Base-by-base conservation (phyloP, 2,329 filamentous ascomycete species). In the Rhynchosporium secalis region DNA sequence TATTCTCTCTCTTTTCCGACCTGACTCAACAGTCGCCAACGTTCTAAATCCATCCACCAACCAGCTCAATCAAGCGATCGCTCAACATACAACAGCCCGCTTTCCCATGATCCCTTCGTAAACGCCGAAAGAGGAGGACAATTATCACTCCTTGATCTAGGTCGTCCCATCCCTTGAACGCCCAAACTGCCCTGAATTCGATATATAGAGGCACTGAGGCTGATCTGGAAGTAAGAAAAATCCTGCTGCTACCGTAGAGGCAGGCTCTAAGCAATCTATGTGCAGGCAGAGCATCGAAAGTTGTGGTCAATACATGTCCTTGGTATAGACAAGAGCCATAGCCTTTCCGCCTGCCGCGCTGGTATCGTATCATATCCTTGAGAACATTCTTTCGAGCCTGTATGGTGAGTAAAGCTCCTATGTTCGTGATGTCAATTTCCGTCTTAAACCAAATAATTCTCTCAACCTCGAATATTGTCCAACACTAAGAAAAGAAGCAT, bases 401-500 rank as follows among this genome's bases (percentile, higher is more conserved):
- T 26, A 33, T 52, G 31, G 33, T 28, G 20, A 20, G 20, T 20
- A 20, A 20, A 20, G 20, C 20, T 20, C 20, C 20, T 20, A 20
- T 20, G 20, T 20, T 20, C 20, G 20, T 20, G 20, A 20, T 20
- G 20, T 20, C 20, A 20, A 10, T 15, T 51, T 29, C 9, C n/a
- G 26, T 28, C 43, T 8, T 20, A 46, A 28, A 20, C 8, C n/a
- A 7, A 46, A 20, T 46, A 9, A 7, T 43, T 12, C 40, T 7
- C n/a, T 54, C 36, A 54, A 40, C 51, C 51, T 20, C 47, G 33
- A 26, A 55, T 52, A 56, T 76, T 80, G 38, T 76, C 77, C 57
- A 77, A 76, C 9, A 86, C 77, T 62, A 83, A 72, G 5, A 84
- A 80, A 55, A 86, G 73, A 52, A 86, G 68, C 33, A 81, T 77